These are phyloP conservation scores for Simmondsia chinensis DNA, from an alignment of 148 eudicot species.

Conservation along the genomic window DNA sequence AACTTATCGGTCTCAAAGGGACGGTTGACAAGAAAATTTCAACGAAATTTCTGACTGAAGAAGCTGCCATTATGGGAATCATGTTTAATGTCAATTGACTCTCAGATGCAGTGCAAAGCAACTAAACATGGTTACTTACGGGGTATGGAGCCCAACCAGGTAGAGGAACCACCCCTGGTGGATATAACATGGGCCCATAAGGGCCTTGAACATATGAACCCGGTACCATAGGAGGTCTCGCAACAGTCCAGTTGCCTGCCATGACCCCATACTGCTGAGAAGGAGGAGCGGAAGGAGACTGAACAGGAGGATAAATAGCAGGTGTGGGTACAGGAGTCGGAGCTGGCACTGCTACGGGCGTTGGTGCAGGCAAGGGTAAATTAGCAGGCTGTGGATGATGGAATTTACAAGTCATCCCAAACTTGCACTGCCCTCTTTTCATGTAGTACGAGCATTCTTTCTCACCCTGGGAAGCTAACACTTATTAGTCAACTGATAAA, in stretches of 20 bases:
- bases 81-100: background rate
- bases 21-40: too few relatives aligned
- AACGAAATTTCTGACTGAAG: too few relatives aligned
- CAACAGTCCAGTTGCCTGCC: slow-evolving; percentile 63
- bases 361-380: slow-evolving; percentile 26
- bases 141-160: slow-evolving; percentile 81
- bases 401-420: slow-evolving; percentile 90
- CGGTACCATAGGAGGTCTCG: slow-evolving; percentile 60
- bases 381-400: slow-evolving; percentile 79
- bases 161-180: slow-evolving; percentile 75
- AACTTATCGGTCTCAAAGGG: too few relatives aligned
- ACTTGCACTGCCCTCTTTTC: slow-evolving; percentile 90
- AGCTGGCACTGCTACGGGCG: slow-evolving; percentile 31
- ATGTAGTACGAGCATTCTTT: slow-evolving; percentile 86
- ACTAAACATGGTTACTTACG: slow-evolving; percentile 26
- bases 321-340: slow-evolving; percentile 33
- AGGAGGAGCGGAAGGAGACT: slow-evolving; percentile 37
- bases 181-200: slow-evolving; percentile 57
- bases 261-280: slow-evolving; percentile 69
- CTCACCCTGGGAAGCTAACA: slow-evolving; percentile 58
- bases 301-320: slow-evolving; percentile 33
- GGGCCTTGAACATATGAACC: slow-evolving; percentile 69
- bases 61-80: too few relatives aligned
- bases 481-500: slow-evolving; percentile 6
- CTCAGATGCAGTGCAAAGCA: background rate